Conservation (phyloP, 192 early-diverging fungal genomes). For the Borealophlyctis nickersoniae region DNA sequence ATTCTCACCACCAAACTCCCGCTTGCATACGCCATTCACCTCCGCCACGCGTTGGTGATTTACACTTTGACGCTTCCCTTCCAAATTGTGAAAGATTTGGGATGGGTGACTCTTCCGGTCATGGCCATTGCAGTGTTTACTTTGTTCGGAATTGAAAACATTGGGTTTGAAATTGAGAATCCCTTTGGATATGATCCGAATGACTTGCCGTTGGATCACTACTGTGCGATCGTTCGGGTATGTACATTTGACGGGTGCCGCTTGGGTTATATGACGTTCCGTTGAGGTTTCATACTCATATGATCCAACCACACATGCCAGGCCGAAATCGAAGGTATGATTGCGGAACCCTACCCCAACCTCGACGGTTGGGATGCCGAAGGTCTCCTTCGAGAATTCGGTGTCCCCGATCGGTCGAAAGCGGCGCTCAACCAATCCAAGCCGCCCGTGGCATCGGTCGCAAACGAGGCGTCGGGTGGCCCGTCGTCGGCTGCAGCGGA, state of each 20-base stretch:
- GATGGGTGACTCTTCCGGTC: constrained; percentile 58
- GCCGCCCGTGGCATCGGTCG: too few relatives aligned
- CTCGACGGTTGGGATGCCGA: neutral
- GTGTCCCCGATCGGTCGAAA: neutral
- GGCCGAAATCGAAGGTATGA: constrained; percentile 2
- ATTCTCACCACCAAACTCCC: constrained; percentile 68
- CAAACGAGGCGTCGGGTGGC: too few relatives aligned
- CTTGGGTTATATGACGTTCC: too few relatives aligned
- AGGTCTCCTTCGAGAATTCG: neutral
- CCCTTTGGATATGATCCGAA: constrained; percentile 62
- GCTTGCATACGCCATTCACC: constrained; percentile 64
- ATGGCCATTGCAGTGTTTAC: constrained; percentile 65
- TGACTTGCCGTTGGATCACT: constrained; percentile 21
- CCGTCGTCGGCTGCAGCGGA: too few relatives aligned
- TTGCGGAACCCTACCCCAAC: neutral
- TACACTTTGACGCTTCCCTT: constrained; percentile 64
- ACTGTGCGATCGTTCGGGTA: constrained; percentile 9
- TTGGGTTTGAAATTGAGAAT: constrained; percentile 84
- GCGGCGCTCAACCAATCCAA: too few relatives aligned
- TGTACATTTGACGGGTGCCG: too few relatives aligned
- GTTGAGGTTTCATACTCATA: too few relatives aligned
- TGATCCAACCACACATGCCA: neutral
- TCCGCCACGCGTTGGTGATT: constrained; percentile 61
- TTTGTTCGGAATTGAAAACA: constrained; percentile 58
- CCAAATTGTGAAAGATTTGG: constrained; percentile 47